Conservation (phyloP, 345 rosid genomes). For the Abelmoschus esculentus region DNA sequence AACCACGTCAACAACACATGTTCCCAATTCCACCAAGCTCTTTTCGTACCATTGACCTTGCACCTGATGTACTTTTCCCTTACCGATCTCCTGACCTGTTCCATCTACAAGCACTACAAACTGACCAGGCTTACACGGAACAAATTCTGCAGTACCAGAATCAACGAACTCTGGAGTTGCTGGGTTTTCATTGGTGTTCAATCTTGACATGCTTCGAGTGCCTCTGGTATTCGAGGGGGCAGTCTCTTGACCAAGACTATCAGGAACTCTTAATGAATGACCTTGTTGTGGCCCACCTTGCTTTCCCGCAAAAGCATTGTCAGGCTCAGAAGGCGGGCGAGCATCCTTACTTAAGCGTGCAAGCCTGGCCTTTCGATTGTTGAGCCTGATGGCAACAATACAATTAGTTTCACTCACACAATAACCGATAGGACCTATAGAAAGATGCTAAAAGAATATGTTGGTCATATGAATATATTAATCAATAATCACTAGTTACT, state of each 20-base stretch:
- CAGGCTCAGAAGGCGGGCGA: conserved; percentile 37
- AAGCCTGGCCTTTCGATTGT: conserved; percentile 88
- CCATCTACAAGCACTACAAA: conserved; percentile 44
- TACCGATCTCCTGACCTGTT: conserved; percentile 49
- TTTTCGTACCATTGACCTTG: conserved; percentile 62
- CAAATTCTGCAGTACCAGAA: conserved; percentile 18
- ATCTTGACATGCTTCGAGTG: conserved; percentile 27
- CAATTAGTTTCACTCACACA: not conserved
- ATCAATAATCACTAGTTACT: not conserved
- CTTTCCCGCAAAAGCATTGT: conserved; percentile 32
- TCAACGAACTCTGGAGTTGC: conserved; percentile 23
- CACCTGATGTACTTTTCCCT: conserved; percentile 45
- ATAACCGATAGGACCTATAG: not conserved
- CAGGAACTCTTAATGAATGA: conserved; percentile 39
- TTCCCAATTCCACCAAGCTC: conserved; percentile 45
- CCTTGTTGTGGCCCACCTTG: conserved; percentile 29
- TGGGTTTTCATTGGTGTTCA: conserved; percentile 24
- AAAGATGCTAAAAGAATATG: not conserved
- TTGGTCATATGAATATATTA: not conserved
- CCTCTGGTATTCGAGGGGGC: conserved; percentile 30
- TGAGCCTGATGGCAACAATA: conserved; percentile 53
- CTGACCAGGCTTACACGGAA: conserved; percentile 43
- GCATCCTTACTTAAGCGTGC: conserved; percentile 76
- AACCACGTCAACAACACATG: conserved; percentile 49
- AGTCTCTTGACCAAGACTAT: conserved; percentile 48